Evolutionary conservation across 2,329 filamentous ascomycete genomes (phyloP), one percentile per base, ranked within the genome.

Genomic region (Fusarium sp.): DNA sequence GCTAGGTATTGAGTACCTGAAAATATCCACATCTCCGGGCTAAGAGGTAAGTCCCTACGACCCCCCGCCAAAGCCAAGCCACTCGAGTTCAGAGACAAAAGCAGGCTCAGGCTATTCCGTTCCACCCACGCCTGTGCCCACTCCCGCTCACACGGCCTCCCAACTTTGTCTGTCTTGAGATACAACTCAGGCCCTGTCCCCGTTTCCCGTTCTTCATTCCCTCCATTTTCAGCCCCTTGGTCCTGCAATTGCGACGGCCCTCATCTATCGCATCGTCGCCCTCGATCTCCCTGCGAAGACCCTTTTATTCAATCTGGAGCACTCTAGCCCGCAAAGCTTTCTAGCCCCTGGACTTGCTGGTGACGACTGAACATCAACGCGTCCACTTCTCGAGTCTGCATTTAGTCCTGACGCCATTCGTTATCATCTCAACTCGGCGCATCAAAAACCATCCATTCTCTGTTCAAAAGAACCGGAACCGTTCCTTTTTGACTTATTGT

Each of bases 151-250:
- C 72, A 73, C 69, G 55, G 74, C 54, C 70, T 76, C 73, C 76
- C 74, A 74, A 72, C 73, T 71, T 75, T 70, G 77, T 77, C 69
- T 72, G 77, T 77, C 69, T 74, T 69, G 74, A 79, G 75, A 78
- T 79, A 78, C 77, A 79, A 77, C 74, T 78, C 59, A 70, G 70
- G 69, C 69, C 76, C 67, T 68, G 72, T 73, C 74, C 77, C 77
- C 74, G 62, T 77, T 72, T 69, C 72, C 66, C 69, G 67, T 76
- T 75, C 76, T 63, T 63, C 72, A 74, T 75, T 69, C 59, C 64
- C 65, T 72, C 64, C 68, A 63, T 74, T 70, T 66, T 54, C 75
- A 63, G 69, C 64, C 62, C 67, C 63, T 73, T 72, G 75, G 63
- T 77, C 52, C 63, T 77, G 66, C 77, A 75, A 79, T 79, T 79